A percentile compares a stretch with the other conserved stretches of the same genome.
These are phyloP conservation scores for Chromera velia DNA, from an alignment of 73 alveolate species.

Conservation along the genomic window DNA sequence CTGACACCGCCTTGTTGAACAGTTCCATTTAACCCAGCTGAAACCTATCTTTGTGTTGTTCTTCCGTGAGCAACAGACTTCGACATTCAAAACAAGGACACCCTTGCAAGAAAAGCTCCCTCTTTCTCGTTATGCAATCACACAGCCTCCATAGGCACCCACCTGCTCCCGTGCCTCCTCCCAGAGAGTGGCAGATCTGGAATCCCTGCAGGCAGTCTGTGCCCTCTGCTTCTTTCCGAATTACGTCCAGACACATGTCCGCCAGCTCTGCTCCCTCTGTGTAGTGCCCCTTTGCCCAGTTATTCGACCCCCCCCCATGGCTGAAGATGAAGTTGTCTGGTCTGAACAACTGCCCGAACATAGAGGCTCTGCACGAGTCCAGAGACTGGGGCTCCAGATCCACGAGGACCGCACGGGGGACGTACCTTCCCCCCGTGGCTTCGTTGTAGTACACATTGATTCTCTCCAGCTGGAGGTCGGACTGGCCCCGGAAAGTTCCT, in stretches of 20 bases:
- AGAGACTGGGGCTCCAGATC: slow-evolving; percentile 85
- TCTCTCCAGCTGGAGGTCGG: slow-evolving; percentile 31
- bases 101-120: no score
- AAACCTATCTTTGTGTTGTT: no score
- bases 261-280: slow-evolving; percentile 91
- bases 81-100: no score
- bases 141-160: no score
- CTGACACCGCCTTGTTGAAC: no score
- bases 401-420: slow-evolving; percentile 80
- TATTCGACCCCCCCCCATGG: no score
- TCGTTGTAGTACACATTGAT: slow-evolving; percentile 67
- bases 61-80: no score
- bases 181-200: slow-evolving; percentile 84
- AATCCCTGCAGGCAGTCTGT: slow-evolving; percentile 93
- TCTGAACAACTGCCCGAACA: slow-evolving; percentile 94
- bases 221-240: slow-evolving; percentile 92
- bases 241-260: slow-evolving; percentile 85
- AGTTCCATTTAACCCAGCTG: no score
- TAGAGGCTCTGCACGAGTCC: slow-evolving; percentile 96
- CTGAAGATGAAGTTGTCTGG: slow-evolving; percentile 98
- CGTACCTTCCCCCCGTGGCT: slow-evolving; percentile 86
- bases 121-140: no score
- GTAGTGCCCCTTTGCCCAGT: slow-evolving; percentile 69
- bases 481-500: slow-evolving; percentile 19
- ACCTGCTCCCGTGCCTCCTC: slow-evolving; percentile 98